Evolutionary conservation across 2,329 filamentous ascomycete species (phyloP), one percentile per base, ranked within the genome.

Genomic region (Aspergillus sp.): DNA sequence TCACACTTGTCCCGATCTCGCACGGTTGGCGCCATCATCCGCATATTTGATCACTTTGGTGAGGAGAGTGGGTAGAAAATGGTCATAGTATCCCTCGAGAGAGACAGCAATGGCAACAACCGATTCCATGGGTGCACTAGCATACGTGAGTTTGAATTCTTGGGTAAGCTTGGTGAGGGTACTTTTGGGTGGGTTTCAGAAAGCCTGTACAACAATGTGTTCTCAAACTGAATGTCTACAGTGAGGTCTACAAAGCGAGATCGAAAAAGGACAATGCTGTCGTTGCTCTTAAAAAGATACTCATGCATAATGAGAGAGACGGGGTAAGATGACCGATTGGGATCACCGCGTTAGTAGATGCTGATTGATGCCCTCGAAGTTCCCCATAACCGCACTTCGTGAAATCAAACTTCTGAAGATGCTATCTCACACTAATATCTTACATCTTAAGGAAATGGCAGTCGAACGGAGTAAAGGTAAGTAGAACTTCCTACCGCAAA

Each of bases 241-340:
- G 89, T 67, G 92, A 98, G 80, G 95, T 98, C 41, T 92, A 97
- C 77, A 95, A 94, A 72, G 95, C 92, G 63, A 86, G 86, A 63
- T 92, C 90, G 28, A 89, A 87, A 70, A 90, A 85, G 70, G 91
- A 87, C 1, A 89, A 91, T 57, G 84, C 86, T 23, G 77, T 94
- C 49, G 90, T 97, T 62, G 95, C 95, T 4, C 78, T 99, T 72
- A 99, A 99, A 82, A 98, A 98, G 84, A 99, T 99, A 67, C 87
- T 99, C 67, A 97, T 98, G 91, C 95, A 98, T 76, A 96, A 98
- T 76, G 95, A 99, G 81, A 98, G 97, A 76, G 95, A 99, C 78
- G 95, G 95, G 53, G 89, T 91, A 78, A 69, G 87, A 30, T 17
- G 19, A 19, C 32, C 49, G 19, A 23, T 25, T 47, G 15, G 12